Percentiles rank a stretch among this genome's conserved stretches.
These are phyloP conservation scores for Alectoria sarmentosa DNA, from an alignment of 495 filamentous ascomycete species.

Conservation along the genomic window DNA sequence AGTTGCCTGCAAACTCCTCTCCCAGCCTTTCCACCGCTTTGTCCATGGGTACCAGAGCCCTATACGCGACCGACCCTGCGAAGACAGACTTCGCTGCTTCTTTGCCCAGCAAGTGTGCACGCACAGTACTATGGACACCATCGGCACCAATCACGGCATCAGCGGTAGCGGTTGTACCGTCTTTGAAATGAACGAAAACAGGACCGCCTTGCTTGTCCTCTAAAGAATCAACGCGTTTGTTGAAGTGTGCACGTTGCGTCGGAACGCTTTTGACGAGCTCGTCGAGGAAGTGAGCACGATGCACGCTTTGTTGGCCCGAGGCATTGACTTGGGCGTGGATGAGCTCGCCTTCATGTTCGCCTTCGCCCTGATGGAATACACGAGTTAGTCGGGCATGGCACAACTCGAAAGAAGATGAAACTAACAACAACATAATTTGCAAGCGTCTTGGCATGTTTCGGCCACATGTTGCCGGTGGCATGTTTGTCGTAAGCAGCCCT, in stretches of 20 bases:
- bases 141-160: constrained; percentile 41
- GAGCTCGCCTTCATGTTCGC: constrained; percentile 12
- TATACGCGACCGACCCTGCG: constrained; percentile 41
- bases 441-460: constrained; percentile 23
- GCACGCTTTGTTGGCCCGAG: constrained; percentile 35
- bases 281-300: constrained; percentile 45
- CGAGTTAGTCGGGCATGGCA: background rate
- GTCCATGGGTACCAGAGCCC: constrained; percentile 45
- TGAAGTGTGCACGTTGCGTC: constrained; percentile 37
- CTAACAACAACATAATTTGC: constrained; percentile 13
- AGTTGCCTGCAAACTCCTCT: constrained; percentile 30
- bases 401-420: background rate
- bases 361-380: constrained; percentile 3
- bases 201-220: constrained; percentile 19
- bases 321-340: constrained; percentile 5
- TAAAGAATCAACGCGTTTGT: constrained; percentile 34
- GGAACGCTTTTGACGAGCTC: constrained; percentile 43
- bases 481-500: constrained; percentile 34
- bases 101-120: constrained; percentile 36
- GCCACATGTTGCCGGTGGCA: constrained; percentile 35
- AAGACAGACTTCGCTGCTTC: constrained; percentile 35
- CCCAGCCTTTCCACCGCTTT: constrained; percentile 42
- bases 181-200: constrained; percentile 31
- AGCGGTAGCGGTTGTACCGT: constrained; percentile 20
- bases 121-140: constrained; percentile 38